Conservation (phyloP, 2,329 filamentous ascomycete genomes). For the Tolypocladium ovalisporum region DNA sequence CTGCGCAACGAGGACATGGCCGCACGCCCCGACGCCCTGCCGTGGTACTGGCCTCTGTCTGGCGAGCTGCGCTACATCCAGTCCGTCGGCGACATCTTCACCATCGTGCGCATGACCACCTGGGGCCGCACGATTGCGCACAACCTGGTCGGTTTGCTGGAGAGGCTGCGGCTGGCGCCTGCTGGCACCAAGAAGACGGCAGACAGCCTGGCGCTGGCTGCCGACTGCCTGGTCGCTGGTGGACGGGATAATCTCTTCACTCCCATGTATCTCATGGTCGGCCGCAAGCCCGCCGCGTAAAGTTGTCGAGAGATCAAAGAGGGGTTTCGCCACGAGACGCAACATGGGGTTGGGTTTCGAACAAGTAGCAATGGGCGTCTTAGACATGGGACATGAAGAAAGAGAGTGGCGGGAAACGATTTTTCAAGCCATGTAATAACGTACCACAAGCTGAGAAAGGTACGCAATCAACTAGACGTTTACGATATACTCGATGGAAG, state of each 20-base stretch:
- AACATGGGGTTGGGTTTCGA: not conserved
- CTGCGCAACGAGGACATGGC: constrained; percentile 81
- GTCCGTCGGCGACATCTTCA: constrained; percentile 68
- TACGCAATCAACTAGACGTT: not conserved
- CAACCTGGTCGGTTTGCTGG: constrained; percentile 64
- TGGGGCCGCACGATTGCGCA: constrained; percentile 67
- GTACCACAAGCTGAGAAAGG: not conserved
- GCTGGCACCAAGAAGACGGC: constrained; percentile 89
- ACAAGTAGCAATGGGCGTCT: not conserved
- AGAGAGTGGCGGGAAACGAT: not conserved
- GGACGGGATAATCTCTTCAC: constrained; percentile 89
- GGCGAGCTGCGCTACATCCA: constrained; percentile 78
- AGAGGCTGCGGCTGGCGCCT: constrained; percentile 66
- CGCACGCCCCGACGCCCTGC: constrained; percentile 59
- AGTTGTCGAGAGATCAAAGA: not conserved
- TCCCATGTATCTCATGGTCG: constrained; percentile 97
- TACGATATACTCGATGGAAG: not conserved
- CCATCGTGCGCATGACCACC: constrained; percentile 81
- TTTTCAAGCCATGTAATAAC: not conserved
- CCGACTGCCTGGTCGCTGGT: constrained; percentile 77
- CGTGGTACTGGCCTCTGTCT: constrained; percentile 91
- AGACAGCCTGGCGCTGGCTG: constrained; percentile 72
- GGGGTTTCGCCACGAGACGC: no score
- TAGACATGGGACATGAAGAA: not conserved
- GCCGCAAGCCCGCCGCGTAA: constrained; percentile 56